These are phyloP conservation scores for Bonnemaisonia californica DNA, from an alignment of 31 red algal species.

Conservation along the genomic window DNA sequence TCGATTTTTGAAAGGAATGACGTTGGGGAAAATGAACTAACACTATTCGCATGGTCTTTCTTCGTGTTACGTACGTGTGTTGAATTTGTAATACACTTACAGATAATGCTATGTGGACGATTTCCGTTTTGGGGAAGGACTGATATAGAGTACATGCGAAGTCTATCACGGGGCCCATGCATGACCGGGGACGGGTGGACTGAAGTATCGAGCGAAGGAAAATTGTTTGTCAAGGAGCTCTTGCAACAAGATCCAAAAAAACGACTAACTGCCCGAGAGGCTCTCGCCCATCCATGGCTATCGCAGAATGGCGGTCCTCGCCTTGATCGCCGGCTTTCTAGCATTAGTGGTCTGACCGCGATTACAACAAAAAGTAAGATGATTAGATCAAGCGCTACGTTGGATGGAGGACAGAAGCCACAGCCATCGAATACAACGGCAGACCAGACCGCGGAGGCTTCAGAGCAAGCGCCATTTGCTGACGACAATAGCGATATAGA, in stretches of 20 bases:
- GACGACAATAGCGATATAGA: no score
- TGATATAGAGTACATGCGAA: constrained; percentile 71
- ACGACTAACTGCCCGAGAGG: constrained; percentile 65
- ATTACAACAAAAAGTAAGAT: constrained; percentile 51
- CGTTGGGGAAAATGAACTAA: no score
- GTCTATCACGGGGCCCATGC: constrained; percentile 53
- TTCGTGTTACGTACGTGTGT: background rate
- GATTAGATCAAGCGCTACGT: background rate
- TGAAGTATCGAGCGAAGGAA: constrained; percentile 67
- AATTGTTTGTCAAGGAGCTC: constrained; percentile 60
- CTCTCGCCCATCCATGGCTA: constrained; percentile 62
- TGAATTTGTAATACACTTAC: background rate
- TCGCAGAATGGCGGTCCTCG: constrained; percentile 24
- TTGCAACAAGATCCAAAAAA: constrained; percentile 75
- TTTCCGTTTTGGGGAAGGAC: constrained; percentile 82
- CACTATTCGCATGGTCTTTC: no score
- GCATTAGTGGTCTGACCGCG: constrained; percentile 51
- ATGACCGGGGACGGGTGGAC: constrained; percentile 78
- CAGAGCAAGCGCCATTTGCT: no score
- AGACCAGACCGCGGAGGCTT: no score
- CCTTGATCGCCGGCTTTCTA: constrained; percentile 57
- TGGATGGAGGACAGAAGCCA: background rate
- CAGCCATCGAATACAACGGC: background rate
- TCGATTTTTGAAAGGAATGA: no score
- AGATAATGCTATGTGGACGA: constrained; percentile 71